phyloP scores from a whole-genome alignment of 257 asterid genomes.

The Gentiana straminea region DNA sequence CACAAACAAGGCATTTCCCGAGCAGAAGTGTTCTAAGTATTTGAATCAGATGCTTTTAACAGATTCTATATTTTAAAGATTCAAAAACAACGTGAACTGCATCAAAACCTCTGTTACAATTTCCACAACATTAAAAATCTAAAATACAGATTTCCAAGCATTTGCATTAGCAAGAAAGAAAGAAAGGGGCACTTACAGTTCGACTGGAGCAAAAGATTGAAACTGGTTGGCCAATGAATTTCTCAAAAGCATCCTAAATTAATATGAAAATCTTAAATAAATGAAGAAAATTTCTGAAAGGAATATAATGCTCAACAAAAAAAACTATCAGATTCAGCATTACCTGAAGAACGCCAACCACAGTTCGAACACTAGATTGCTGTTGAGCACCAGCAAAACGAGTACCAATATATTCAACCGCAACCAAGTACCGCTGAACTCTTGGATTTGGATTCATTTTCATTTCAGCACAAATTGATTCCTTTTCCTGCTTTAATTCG shows the following conservation, averaged over 20 bases:
- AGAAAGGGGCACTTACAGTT: slow-evolving; percentile 47
- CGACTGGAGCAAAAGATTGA: slow-evolving; percentile 79
- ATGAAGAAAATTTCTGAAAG: background rate
- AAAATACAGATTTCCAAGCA: no score
- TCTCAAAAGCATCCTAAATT: slow-evolving; percentile 61
- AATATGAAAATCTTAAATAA: background rate
- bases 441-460: slow-evolving; percentile 45
- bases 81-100: no score
- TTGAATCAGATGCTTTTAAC: no score
- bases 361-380: slow-evolving; percentile 65
- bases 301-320: background rate
- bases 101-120: background rate
- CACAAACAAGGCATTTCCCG: no score
- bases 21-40: no score
- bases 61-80: no score
- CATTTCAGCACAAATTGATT: slow-evolving; percentile 6
- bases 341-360: slow-evolving; percentile 77
- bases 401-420: slow-evolving; percentile 83
- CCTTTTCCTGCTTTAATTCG: slow-evolving; percentile 7
- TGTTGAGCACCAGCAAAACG: slow-evolving; percentile 84
- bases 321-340: background rate
- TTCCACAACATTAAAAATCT: no score
- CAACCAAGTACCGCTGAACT: slow-evolving; percentile 59
- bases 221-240: slow-evolving; percentile 78
- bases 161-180: background rate